Base-by-base conservation (phyloP, 352 stramenopile genomes). In the Nothophytophthora sp. region DNA sequence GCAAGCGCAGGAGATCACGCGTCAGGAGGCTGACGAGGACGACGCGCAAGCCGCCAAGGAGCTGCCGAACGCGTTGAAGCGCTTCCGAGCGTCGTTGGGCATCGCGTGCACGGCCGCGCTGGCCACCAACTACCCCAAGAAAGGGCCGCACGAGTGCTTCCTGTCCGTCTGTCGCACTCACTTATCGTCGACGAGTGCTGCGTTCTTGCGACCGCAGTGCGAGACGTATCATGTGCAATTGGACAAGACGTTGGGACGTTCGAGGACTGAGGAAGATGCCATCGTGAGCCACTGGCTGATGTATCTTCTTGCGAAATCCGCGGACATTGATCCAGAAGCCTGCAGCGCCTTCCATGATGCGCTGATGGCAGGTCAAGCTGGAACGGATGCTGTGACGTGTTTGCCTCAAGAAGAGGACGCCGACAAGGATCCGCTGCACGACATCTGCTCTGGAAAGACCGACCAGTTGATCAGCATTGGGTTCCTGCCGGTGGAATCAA, bases 41-140 rank as follows among this genome's bases (percentile, higher is more conserved):
- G 42, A 40, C 13, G n/a, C 13, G 2, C 8, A 8, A 1, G 45
- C 10, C 1, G 41, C 52, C 3, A 37, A 27, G 10, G 40, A 47
- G 1, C n/a, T 69, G n/a, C 27, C 56, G 4, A 16, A 27, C 12
- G 55, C 52, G 20, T 39, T 72, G 16, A 15, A 15, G n/a, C 50
- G 54, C 3, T 79, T 72, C 22, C 54, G 34, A 1, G 10, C 24
- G 9, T 51, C 55, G 2, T 18, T 86, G 4, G 76, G 78, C 2
- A 50, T 89, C 11, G 75, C 57, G 7, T 87, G 75, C 45, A 80
- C 75, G 3, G 78, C 73, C 13, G 70, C 75, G n/a, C 54, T 89
- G 12, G 63, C 64, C 36, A 81, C 71, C 11, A 73, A 56, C 32
- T 73, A 76, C 34, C 62, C 64, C 16, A 73, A 75, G 24, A 55